Evolutionary conservation across 2,329 filamentous ascomycete species (phyloP), one percentile per base, ranked within the genome.

Genomic region (Fusarium nodosum): DNA sequence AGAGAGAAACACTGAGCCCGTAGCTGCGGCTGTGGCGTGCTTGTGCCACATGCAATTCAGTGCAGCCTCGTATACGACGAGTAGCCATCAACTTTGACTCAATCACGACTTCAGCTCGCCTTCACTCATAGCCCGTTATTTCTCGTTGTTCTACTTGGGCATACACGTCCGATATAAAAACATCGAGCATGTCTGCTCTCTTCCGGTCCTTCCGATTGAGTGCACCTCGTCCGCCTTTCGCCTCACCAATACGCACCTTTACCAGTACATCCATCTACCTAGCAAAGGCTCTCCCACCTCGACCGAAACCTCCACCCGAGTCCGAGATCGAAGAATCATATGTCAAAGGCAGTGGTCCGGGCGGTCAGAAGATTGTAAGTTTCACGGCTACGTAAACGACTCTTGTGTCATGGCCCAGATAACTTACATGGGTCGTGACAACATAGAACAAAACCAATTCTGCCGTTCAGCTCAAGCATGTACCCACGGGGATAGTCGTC

Each of bases 401-500:
- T 7, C 34, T 7, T 28, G 12, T n/a, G 15, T 36, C n/a, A 3
- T 24, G 6, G 11, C 16, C 8, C 30, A 24, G 9, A 26, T 33
- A 16, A 54, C 64, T 63, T 39, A 70, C 47, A 61, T 50, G 31
- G 9, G 38, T 45, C 22, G 16, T n/a, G 26, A 28, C 38, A 30
- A 42, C 9, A 50, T 65, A 90, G 91, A 99, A 99, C 82, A 99
- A 99, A 88, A 99, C 96, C 28, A 94, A 90, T 70, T 97, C 93
- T 0, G 95, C 95, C 38, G 95, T 97, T 4, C 96, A 99, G 78
- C 85, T 99, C 36, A 96, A 91, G 72, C 96, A 99, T 79, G 82
- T 92, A 18, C 93, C 95, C 8, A 97, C 94, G 1, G 95, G 95
- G 65, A 89, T 97, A 55, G 94, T 98, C 16, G 88, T 99, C 68